Conservation (phyloP, 352 stramenopile genomes). For the Pythium aristosporum region DNA sequence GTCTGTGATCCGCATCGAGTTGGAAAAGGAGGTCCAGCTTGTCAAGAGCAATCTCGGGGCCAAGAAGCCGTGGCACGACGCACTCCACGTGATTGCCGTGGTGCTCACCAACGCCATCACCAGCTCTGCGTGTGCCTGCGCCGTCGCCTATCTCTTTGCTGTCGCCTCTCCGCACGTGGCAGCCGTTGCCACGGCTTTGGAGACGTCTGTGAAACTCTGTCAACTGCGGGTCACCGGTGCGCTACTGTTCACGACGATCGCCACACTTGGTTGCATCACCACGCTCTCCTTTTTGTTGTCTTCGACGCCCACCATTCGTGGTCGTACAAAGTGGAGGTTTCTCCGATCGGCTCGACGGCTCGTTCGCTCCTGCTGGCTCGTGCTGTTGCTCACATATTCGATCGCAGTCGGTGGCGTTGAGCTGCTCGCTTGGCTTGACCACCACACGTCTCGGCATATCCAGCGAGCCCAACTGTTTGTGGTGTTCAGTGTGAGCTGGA, state of each 20-base stretch:
- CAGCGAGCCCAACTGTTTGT: background rate
- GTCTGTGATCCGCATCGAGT: slow-evolving; percentile 23
- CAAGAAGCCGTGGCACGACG: slow-evolving; percentile 29
- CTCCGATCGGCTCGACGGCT: background rate
- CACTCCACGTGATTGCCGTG: slow-evolving; percentile 29
- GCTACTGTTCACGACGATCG: background rate
- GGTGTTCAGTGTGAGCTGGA: background rate
- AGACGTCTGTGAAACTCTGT: background rate
- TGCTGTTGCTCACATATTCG: background rate
- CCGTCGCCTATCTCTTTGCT: background rate
- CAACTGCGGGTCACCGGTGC: background rate
- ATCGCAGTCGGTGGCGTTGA: background rate
- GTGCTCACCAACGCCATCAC: slow-evolving; percentile 17
- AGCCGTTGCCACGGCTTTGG: background rate
- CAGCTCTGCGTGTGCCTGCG: background rate
- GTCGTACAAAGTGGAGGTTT: background rate
- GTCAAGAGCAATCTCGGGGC: slow-evolving; percentile 30
- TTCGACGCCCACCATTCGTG: background rate
- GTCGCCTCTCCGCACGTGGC: background rate
- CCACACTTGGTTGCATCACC: background rate
- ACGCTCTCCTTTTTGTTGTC: background rate
- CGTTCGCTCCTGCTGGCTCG: background rate
- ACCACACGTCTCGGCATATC: background rate
- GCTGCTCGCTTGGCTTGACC: background rate
- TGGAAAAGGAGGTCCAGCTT: slow-evolving; percentile 31